A percentile compares a stretch with the other conserved stretches of the same genome.
phyloP scores from a whole-genome alignment of 331 rosid genomes.

The Pyrus hybrid region DNA sequence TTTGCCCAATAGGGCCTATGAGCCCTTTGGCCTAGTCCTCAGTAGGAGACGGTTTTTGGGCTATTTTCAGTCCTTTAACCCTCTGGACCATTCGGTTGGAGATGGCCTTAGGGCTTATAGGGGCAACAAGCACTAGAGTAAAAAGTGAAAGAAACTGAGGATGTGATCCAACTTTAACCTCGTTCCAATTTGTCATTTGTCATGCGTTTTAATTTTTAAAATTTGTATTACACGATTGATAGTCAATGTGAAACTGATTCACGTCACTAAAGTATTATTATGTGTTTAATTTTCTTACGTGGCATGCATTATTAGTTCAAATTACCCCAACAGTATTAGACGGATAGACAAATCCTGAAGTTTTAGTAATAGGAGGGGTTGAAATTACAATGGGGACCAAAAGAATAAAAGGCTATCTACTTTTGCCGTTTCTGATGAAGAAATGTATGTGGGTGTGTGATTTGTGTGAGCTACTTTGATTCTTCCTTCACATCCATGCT shows the following conservation, averaged over 20 bases:
- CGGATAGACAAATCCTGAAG: no score
- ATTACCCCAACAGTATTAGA: no score
- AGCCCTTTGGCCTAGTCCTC: no score
- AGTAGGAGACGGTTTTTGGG: no score
- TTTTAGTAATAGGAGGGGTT: background rate
- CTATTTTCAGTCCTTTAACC: no score
- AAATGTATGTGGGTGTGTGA: background rate
- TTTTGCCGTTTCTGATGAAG: background rate
- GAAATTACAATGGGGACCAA: background rate
- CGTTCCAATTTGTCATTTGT: no score
- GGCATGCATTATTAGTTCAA: background rate
- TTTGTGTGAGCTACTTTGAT: background rate
- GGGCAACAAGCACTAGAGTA: background rate
- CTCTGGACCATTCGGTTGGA: no score
- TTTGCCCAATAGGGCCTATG: no score
- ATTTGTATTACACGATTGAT: background rate
- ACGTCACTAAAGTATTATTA: no score
- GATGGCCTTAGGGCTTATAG: background rate
- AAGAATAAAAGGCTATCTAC: background rate
- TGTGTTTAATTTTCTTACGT: no score
- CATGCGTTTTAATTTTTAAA: no score
- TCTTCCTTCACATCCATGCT: background rate
- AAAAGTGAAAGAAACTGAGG: background rate
- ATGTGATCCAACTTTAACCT: background rate
- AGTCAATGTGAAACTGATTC: no score